phyloP scores from a whole-genome alignment of 1,284 basidiomycete genomes.

The Ustilago tritici region DNA sequence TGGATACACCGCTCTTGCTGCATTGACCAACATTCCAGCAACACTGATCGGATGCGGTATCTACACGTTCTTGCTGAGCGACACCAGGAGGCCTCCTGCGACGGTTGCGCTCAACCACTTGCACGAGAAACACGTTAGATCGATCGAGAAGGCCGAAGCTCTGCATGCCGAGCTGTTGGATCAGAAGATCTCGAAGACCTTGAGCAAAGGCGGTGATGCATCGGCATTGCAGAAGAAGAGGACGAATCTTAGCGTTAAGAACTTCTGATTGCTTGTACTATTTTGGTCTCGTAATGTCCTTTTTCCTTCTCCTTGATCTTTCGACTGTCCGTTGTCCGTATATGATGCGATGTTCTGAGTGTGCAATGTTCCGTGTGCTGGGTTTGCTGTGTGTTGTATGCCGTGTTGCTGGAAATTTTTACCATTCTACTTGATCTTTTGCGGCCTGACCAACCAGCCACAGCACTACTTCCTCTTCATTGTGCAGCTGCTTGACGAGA shows the following conservation, averaged over 20 bases:
- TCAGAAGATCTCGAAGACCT: slow-evolving; percentile 47
- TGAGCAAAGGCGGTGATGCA: slow-evolving; percentile 55
- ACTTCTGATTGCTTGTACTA: slow-evolving; percentile 25
- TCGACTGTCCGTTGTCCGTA: background rate
- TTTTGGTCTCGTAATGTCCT: background rate
- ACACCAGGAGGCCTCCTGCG: slow-evolving; percentile 56
- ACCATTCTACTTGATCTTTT: slow-evolving; percentile 46
- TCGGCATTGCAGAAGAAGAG: slow-evolving; percentile 42
- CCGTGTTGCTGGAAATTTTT: background rate
- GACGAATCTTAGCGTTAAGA: slow-evolving; percentile 51
- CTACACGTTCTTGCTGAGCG: slow-evolving; percentile 62
- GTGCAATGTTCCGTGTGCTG: background rate
- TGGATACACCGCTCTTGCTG: slow-evolving; percentile 53
- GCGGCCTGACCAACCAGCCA: slow-evolving; percentile 30
- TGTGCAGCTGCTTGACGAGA: slow-evolving; percentile 43
- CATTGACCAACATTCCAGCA: slow-evolving; percentile 59
- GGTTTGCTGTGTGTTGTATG: background rate
- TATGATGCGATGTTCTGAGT: background rate
- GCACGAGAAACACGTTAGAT: slow-evolving; percentile 43
- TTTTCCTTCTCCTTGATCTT: background rate
- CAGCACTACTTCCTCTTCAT: slow-evolving; percentile 45
- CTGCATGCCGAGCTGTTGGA: slow-evolving; percentile 58
- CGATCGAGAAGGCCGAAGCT: slow-evolving; percentile 38
- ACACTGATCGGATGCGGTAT: slow-evolving; percentile 52
- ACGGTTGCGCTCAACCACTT: slow-evolving; percentile 42